These are phyloP conservation scores for Tuber microsphaerosporum DNA, from an alignment of 495 filamentous ascomycete species.

Conservation along the genomic window DNA sequence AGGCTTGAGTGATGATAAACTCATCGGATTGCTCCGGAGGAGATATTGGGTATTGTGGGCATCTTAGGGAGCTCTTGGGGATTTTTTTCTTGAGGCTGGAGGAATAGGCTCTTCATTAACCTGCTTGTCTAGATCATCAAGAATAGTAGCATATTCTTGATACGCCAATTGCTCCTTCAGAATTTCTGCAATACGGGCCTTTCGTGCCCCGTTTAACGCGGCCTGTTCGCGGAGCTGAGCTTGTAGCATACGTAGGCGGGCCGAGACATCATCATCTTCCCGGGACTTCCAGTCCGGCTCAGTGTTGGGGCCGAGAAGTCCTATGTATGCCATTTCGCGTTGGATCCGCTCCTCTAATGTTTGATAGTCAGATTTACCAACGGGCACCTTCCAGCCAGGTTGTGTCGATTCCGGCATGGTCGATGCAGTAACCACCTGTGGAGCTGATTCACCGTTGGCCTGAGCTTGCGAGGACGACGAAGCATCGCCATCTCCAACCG, in stretches of 20 bases:
- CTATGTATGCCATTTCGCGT: constrained; percentile 86
- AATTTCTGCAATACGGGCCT: constrained; percentile 73
- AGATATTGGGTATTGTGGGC: neutral
- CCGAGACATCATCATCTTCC: constrained; percentile 89
- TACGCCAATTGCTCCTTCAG: constrained; percentile 85
- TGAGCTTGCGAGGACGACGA: constrained; percentile 20
- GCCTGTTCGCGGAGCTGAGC: constrained; percentile 69
- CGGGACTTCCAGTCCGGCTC: constrained; percentile 76
- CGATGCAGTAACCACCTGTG: constrained; percentile 59
- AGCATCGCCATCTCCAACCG: constrained; percentile 37
- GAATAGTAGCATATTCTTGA: constrained; percentile 93
- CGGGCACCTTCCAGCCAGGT: constrained; percentile 52
- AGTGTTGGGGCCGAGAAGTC: constrained; percentile 65
- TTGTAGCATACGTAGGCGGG: constrained; percentile 78
- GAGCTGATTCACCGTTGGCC: constrained; percentile 49
- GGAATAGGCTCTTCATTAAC: constrained; percentile 37
- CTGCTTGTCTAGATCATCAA: constrained; percentile 91
- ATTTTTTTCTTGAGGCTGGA: neutral
- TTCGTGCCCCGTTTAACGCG: constrained; percentile 81
- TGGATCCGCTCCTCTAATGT: constrained; percentile 84
- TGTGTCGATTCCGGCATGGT: constrained; percentile 65
- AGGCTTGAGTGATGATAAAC: neutral
- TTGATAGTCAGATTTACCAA: constrained; percentile 66
- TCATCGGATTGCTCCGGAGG: neutral
- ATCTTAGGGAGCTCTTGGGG: neutral